Evolutionary conservation across 345 rosid genomes (phyloP), one percentile per base, ranked within the genome.

Genomic region (Rubroshorea leprosula): DNA sequence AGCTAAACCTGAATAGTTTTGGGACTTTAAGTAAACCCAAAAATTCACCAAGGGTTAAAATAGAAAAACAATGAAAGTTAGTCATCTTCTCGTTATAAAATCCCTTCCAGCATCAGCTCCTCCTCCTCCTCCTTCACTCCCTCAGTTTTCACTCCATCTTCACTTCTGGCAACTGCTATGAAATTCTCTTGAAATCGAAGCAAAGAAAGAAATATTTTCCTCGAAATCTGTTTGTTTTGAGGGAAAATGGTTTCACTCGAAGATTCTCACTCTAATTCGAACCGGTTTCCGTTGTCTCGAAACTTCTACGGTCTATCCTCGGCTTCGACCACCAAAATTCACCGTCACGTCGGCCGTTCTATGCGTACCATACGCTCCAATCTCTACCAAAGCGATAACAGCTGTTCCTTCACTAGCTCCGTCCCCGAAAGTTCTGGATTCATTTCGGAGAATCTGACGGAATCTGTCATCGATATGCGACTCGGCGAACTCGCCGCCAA

Each of bases 341-440:
- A 68, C 73, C 95, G 96, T 35, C 76, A 73, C 48, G 44, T 69
- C 13, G 99, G 92, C 52, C 81, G 97, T 8, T 93, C 99, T 27
- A 93, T 89, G 99, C 82, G 99, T 2, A 93, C 97, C 0, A 66
- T 87, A 22, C 89, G 96, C 41, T 87, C 99, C 31, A 78, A 58
- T 38, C 53, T 87, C 50, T 84, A 67, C 76, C 87, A 61, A 55
- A 62, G 64, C 35, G 84, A 75, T 23, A 68, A 64, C 50, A 56
- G 73, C 51, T 75, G 80, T 62, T 81, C 80, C 16, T 80, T 79
- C 72, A 61, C 66, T 44, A 18, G 70, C 53, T 69, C 83, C 1
- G 53, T 59, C 26, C 60, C 80, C 24, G 78, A 77, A 35, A 68
- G 54, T 35, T 78, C 87, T 0, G 77, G 70, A 50, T 82, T 59